phyloP scores from a whole-genome alignment of 768 basidiomycete species.

The Boletus huronensis region DNA sequence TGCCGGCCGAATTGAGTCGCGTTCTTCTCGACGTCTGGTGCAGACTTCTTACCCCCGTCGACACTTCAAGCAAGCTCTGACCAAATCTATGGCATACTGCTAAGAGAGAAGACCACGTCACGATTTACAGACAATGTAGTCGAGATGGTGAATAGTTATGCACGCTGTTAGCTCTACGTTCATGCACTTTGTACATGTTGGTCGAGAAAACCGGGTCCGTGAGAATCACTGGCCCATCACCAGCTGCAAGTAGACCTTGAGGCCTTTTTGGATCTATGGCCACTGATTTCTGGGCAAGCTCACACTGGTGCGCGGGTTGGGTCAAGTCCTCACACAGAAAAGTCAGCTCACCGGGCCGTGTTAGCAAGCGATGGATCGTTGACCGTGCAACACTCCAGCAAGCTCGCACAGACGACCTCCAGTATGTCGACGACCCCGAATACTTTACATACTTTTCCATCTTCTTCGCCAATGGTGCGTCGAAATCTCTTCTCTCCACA shows the following conservation, averaged over 20 bases:
- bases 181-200: too few relatives aligned
- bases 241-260: not conserved
- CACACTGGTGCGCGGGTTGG: slow-evolving; percentile 65
- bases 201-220: not conserved
- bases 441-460: slow-evolving; percentile 78
- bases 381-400: slow-evolving; percentile 71
- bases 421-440: slow-evolving; percentile 76
- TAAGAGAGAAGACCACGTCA: not conserved
- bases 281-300: slow-evolving; percentile 89
- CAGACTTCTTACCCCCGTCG: not conserved
- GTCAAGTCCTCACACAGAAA: slow-evolving; percentile 4
- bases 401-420: slow-evolving; percentile 74
- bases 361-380: slow-evolving; percentile 89
- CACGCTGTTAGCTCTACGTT: not conserved
- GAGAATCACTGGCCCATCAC: not conserved
- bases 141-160: not conserved
- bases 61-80: slow-evolving; percentile 17
- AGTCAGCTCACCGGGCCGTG: slow-evolving; percentile 15
- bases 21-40: slow-evolving; percentile 25
- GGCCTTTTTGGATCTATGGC: slow-evolving; percentile 49
- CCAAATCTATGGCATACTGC: too few relatives aligned
- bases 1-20: slow-evolving; percentile 24
- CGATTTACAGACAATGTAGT: not conserved
- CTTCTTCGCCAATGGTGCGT: slow-evolving; percentile 80
- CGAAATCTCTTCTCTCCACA: not conserved